These are phyloP conservation scores for Penicillium psychrosexuale DNA, from an alignment of 2,329 filamentous ascomycete genomes.

Conservation along the genomic window DNA sequence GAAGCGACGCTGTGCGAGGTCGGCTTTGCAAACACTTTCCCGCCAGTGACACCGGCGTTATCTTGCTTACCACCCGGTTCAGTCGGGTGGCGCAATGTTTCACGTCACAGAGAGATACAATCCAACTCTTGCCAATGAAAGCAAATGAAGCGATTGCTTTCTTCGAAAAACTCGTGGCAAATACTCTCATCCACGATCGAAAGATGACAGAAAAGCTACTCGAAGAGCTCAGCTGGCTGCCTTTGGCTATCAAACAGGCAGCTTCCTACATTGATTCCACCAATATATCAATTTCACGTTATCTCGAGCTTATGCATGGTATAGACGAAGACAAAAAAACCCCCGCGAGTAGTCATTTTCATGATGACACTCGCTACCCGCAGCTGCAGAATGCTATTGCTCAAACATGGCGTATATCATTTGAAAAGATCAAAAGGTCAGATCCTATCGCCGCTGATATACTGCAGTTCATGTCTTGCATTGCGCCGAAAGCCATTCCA, in stretches of 20 bases:
- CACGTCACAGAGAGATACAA: slow-evolving; percentile 8
- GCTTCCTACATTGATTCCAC: slow-evolving; percentile 21
- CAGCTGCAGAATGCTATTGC: slow-evolving; percentile 32
- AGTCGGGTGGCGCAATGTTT: not conserved
- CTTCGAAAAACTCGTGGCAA: not conserved
- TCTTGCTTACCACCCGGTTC: slow-evolving; percentile 16
- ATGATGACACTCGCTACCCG: slow-evolving; percentile 30
- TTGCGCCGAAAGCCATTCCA: slow-evolving; percentile 26
- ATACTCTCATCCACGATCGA: not conserved
- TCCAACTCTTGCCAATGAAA: no score
- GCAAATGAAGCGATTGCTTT: no score
- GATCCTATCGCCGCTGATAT: slow-evolving; percentile 32
- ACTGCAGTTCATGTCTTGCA: slow-evolving; percentile 31
- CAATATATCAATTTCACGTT: not conserved
- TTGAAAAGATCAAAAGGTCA: not conserved
- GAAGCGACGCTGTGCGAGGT: not conserved
- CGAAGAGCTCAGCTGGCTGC: slow-evolving; percentile 19
- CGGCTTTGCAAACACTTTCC: slow-evolving; percentile 13
- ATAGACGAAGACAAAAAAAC: slow-evolving; percentile 3
- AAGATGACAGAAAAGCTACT: slow-evolving; percentile 6
- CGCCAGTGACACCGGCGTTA: slow-evolving; percentile 9
- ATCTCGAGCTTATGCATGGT: slow-evolving; percentile 24
- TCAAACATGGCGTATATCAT: slow-evolving; percentile 31
- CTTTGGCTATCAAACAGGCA: slow-evolving; percentile 26
- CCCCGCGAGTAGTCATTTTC: slow-evolving; percentile 22